phyloP scores from a whole-genome alignment of 1,139 yeast species.

The Geotrichum restrictum region DNA sequence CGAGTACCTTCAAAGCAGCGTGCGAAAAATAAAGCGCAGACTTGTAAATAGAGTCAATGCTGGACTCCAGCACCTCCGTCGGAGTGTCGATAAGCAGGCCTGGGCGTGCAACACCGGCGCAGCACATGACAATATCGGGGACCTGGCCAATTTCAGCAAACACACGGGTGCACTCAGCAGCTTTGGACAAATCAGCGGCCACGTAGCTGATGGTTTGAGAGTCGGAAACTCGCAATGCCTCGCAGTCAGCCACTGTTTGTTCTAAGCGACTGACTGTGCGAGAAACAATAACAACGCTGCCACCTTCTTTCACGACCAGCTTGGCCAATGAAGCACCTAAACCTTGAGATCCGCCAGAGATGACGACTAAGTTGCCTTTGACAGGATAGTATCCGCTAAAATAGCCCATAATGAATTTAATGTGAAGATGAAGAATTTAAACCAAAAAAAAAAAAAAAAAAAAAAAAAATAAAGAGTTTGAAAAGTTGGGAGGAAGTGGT shows the following conservation, averaged over 20 bases:
- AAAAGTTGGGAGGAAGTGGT: neutral
- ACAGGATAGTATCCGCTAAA: constrained; percentile 23
- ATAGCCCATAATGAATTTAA: constrained; percentile 20
- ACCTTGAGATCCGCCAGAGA: constrained; percentile 96
- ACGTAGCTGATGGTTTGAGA: constrained; percentile 46
- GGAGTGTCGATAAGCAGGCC: constrained; percentile 70
- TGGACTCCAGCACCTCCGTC: constrained; percentile 53
- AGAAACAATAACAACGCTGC: constrained; percentile 69
- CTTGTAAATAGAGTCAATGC: constrained; percentile 65
- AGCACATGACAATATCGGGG: constrained; percentile 75
- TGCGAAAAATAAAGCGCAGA: constrained; percentile 73
- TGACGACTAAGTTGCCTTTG: constrained; percentile 52
- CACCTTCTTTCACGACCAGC: constrained; percentile 53
- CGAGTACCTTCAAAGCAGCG: constrained; percentile 48
- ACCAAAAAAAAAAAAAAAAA: too few relatives aligned
- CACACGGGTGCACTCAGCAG: constrained; percentile 47
- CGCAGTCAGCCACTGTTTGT: constrained; percentile 48
- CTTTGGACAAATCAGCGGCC: constrained; percentile 63
- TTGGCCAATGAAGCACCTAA: constrained; percentile 77
- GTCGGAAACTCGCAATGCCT: constrained; percentile 29
- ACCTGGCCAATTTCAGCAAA: constrained; percentile 36
- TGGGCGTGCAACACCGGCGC: constrained; percentile 86
- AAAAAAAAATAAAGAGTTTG: neutral
- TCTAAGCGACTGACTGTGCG: constrained; percentile 59
- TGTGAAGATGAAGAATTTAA: neutral